phyloP scores from a whole-genome alignment of 352 stramenopile species.

The Thraustochytrium striatum region DNA sequence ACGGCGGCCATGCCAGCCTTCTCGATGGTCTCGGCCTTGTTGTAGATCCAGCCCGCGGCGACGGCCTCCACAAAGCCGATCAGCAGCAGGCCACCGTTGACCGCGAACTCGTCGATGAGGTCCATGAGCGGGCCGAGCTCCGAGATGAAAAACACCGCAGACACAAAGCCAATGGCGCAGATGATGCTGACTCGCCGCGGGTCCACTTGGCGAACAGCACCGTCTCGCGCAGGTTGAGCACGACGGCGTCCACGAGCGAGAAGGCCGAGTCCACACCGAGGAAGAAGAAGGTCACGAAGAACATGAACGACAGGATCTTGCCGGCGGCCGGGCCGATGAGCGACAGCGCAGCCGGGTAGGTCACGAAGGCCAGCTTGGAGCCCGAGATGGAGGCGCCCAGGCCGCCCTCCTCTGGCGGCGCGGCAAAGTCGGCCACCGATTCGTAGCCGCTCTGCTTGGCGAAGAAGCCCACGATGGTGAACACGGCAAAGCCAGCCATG shows the following conservation, averaged over 20 bases:
- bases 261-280: constrained; percentile 63
- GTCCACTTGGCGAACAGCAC: neutral
- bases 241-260: constrained; percentile 57
- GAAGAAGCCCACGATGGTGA: constrained; percentile 56
- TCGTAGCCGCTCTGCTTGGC: constrained; percentile 3
- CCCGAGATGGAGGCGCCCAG: neutral
- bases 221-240: constrained; percentile 46
- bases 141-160: too few species aligned
- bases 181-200: constrained; percentile 48
- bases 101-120: too few species aligned
- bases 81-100: constrained; percentile 59
- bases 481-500: constrained; percentile 62
- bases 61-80: constrained; percentile 60
- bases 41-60: constrained; percentile 58
- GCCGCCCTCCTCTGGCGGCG: neutral
- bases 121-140: too few species aligned
- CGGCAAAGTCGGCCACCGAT: neutral
- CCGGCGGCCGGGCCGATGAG: constrained; percentile 53
- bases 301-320: constrained; percentile 56
- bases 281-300: constrained; percentile 63
- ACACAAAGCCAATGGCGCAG: too few species aligned
- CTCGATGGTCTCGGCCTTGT: constrained; percentile 54
- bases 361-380: constrained; percentile 60
- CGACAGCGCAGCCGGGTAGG: constrained; percentile 59
- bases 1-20: constrained; percentile 47